Conservation (phyloP, 2,329 filamentous ascomycete genomes). For the Botrytis squamosa region DNA sequence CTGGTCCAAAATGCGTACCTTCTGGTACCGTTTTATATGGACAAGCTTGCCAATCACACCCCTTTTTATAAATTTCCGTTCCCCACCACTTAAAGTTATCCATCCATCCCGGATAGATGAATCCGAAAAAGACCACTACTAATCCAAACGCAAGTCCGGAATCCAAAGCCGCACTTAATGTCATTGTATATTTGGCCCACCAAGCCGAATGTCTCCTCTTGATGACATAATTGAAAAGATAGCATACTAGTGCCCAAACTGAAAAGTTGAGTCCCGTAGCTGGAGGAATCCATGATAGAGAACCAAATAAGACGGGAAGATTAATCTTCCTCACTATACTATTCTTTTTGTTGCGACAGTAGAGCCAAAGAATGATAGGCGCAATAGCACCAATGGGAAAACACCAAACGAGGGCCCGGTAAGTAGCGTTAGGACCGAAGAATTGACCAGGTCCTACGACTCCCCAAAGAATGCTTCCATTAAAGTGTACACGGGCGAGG, state of each 20-base stretch:
- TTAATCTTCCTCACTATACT: slow-evolving; percentile 75
- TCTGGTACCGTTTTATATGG: slow-evolving; percentile 63
- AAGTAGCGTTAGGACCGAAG: slow-evolving; percentile 74
- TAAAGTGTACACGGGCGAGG: slow-evolving; percentile 84
- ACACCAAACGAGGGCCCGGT: slow-evolving; percentile 75
- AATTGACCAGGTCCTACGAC: slow-evolving; percentile 81
- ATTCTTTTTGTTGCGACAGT: slow-evolving; percentile 57
- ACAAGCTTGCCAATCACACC: slow-evolving; percentile 83
- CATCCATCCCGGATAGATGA: slow-evolving; percentile 78
- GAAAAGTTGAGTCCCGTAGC: slow-evolving; percentile 85
- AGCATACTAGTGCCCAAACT: slow-evolving; percentile 83
- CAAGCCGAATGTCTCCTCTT: slow-evolving; percentile 67
- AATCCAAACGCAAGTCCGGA: slow-evolving; percentile 80
- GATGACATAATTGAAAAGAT: slow-evolving; percentile 77
- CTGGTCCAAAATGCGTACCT: slow-evolving; percentile 66
- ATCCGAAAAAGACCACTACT: slow-evolving; percentile 80
- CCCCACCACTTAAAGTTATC: slow-evolving; percentile 82
- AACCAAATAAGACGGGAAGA: slow-evolving; percentile 79
- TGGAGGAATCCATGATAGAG: slow-evolving; percentile 81
- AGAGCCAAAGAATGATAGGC: slow-evolving; percentile 72
- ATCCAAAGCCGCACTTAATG: slow-evolving; percentile 77
- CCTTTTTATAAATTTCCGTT: slow-evolving; percentile 79
- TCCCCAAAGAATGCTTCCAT: slow-evolving; percentile 86
- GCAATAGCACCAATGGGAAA: slow-evolving; percentile 75
- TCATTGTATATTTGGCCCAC: slow-evolving; percentile 94